phyloP scores from a whole-genome alignment of 2,329 filamentous ascomycete species.

The Alternaria panax region DNA sequence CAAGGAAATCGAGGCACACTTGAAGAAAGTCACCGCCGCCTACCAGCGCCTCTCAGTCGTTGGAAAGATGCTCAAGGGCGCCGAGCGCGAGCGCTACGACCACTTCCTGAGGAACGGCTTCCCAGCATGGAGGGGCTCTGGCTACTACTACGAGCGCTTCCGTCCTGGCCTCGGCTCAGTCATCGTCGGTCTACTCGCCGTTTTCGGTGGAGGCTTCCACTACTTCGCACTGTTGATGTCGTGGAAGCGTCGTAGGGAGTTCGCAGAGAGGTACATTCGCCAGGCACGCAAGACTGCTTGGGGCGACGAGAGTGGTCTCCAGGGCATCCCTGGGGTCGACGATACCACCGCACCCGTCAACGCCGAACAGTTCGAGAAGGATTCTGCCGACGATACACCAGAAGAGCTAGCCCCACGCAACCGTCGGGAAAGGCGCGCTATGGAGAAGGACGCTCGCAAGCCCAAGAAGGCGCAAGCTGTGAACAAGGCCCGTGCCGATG shows the following conservation, averaged over 20 bases:
- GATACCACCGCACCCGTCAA: conserved; percentile 48
- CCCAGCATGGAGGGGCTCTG: conserved; percentile 94
- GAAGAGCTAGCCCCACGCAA: conserved; percentile 70
- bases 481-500: conserved; percentile 63
- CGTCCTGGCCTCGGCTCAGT: conserved; percentile 89
- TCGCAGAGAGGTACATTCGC: conserved; percentile 88
- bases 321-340: conserved; percentile 68
- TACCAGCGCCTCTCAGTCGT: conserved; percentile 87
- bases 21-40: conserved; percentile 82
- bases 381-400: conserved; percentile 40
- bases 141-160: conserved; percentile 97
- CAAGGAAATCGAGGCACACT: conserved; percentile 76
- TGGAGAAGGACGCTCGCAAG: conserved; percentile 83
- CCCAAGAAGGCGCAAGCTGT: conserved; percentile 59
- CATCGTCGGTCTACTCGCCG: conserved; percentile 78
- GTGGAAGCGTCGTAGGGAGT: conserved; percentile 90
- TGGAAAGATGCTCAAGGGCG: conserved; percentile 82
- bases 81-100: conserved; percentile 86
- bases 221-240: conserved; percentile 85
- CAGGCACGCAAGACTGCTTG: conserved; percentile 88
- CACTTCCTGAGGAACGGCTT: conserved; percentile 94
- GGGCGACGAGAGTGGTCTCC: conserved; percentile 77
- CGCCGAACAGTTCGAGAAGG: conserved; percentile 40
- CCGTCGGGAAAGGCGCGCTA: conserved; percentile 84
- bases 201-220: conserved; percentile 84